Base-by-base conservation (phyloP, 495 filamentous ascomycete species). In the Xylaria nigripes region DNA sequence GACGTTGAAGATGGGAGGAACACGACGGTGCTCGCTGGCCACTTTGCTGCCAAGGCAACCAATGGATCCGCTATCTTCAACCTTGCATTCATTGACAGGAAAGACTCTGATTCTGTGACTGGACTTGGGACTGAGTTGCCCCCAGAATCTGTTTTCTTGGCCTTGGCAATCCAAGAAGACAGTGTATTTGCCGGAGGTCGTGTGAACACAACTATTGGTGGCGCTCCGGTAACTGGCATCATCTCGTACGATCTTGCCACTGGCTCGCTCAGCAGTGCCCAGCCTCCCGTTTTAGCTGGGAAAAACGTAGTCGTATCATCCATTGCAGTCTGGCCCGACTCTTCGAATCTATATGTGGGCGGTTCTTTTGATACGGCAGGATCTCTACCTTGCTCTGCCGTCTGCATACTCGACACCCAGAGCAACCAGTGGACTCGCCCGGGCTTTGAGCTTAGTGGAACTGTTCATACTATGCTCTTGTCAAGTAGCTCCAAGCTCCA, bases 11-110 rank as follows among this genome's bases (percentile, higher is more conserved):
- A 79, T 48, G 74, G 72, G 36, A 77, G 81, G 49, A 96, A 97
- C 61, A 71, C 92, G 24, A 97, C 94, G 4, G 80, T 96, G 24
- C 73, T 96, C 36, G 94, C 87, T 51, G 93, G 93, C 2, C 87
- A 90, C 57, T 99, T 99, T 66, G 80, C 77, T 29, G 83, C 88
- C 3, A 82, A 72, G 15, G 80, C 78, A 22, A 81, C 75, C 41
- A 79, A 90, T 59, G 89, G 86, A 16, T 85, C 84, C 0, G 72
- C 73, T 3, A 76, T 96, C 51, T 70, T 87, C 50, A 96, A 96
- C 61, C 75, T 99, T 15, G 74, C 84, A 25, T 75, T 97, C 62
- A 76, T 96, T 51, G 76, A 81, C 48, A 73, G 74, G 42, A 62
- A 69, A 3, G 76, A 80, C 54, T 71, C 79, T 19, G 68, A 84